Base-by-base conservation (phyloP, 176 grass and related monocot genomes). In the Carex myosuroides region DNA sequence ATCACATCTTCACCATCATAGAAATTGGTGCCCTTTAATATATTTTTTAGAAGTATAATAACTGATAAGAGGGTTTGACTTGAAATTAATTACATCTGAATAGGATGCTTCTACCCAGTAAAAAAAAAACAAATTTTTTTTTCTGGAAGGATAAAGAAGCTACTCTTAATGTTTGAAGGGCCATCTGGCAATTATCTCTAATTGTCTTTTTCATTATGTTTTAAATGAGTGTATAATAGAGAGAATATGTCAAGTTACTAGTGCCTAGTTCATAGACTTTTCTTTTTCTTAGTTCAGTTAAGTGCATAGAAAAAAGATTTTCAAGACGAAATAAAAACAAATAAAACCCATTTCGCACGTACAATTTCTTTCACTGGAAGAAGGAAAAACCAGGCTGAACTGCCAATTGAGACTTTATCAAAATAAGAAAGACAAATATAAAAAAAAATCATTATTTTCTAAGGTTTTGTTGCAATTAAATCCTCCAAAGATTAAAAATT, bases 41-140 rank as follows among this genome's bases (percentile, higher is more conserved):
- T 69, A 5, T 6, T 20, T 29, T 58, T 64, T 64, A 67, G 21
- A 54, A 81, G 22, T 26, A 53, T 46, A 20, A 39, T 69, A 69
- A 69, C 39, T 83, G 22, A 81, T 68, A 16, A 30, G 46, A 65
- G 62, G 5, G 33, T 69, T 83, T 82, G 81, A 83, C 62, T 68
- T 33, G 5, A 81, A 81, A 81, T 50, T 50, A 50, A 12, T 81
- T 21, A 52, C 1, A 81, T 57, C 53, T 14, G 20, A 30, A 22
- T 46, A 54, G 22, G 32, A 29, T 83, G 48, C 33, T 83, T 82
- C 26, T 54, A 52, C 60, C 59, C n/a, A 32, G 81, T 46, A 42
- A 83, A 83, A 32, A 83, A 32, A 18, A 83, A 83, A 83, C 3
- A 83, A 65, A 32, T 50, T 44, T 44, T 44, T 8, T 8, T 44